These are phyloP conservation scores for Hypoxylon sp. DNA, from an alignment of 2,329 filamentous ascomycete species.

Conservation along the genomic window DNA sequence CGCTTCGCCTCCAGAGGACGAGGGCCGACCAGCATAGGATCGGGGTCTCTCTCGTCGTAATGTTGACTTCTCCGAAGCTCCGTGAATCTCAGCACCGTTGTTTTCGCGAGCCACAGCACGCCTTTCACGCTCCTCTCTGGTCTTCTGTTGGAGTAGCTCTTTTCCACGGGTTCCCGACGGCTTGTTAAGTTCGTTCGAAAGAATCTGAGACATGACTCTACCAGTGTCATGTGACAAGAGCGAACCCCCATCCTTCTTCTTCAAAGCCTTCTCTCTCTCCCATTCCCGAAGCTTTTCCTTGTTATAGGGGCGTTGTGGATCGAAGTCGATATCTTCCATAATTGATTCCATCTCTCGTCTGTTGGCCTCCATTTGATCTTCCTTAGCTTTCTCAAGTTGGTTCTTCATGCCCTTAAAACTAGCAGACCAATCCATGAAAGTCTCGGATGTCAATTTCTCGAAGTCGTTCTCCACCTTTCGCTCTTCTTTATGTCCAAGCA, in stretches of 20 bases:
- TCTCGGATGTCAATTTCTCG: slow-evolving; percentile 14
- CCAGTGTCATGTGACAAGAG: slow-evolving; percentile 33
- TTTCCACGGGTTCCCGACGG: slow-evolving; percentile 12
- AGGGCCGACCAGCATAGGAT: slow-evolving; percentile 49
- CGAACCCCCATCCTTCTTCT: slow-evolving; percentile 22
- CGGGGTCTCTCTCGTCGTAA: slow-evolving; percentile 46
- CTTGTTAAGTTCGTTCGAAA: slow-evolving; percentile 48
- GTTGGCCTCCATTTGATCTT: slow-evolving; percentile 36
- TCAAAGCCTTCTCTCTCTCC: not conserved
- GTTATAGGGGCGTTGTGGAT: not conserved
- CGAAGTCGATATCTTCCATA: slow-evolving; percentile 29
- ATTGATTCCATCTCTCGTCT: slow-evolving; percentile 43
- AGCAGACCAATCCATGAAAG: slow-evolving; percentile 48
- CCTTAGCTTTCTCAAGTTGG: slow-evolving; percentile 48
- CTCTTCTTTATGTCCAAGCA: slow-evolving; percentile 41
- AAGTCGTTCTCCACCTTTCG: slow-evolving; percentile 5
- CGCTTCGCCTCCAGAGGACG: slow-evolving; percentile 51
- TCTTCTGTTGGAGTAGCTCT: slow-evolving; percentile 8
- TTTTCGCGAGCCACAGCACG: slow-evolving; percentile 32
- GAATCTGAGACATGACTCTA: slow-evolving; percentile 46
- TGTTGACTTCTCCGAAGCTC: slow-evolving; percentile 40
- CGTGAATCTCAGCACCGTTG: slow-evolving; percentile 37
- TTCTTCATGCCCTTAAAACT: slow-evolving; percentile 53
- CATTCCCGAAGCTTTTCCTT: not conserved
- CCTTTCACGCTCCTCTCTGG: slow-evolving; percentile 24